Base-by-base conservation (phyloP, 371 early-diverging fungal species). In the Lichtheimia corymbifera region DNA sequence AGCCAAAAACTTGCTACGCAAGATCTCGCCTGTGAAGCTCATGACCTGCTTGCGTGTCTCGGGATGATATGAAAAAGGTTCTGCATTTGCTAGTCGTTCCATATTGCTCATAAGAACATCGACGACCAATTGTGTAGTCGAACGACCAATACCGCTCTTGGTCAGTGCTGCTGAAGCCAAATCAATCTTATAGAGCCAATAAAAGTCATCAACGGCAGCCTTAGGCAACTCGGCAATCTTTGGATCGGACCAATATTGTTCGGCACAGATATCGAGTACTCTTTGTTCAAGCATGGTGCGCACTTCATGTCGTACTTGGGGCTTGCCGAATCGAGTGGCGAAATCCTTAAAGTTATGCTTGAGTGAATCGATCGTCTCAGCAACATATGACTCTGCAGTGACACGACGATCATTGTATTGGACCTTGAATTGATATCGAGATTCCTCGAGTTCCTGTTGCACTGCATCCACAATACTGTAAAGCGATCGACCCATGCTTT, bases 341-440 rank as follows among this genome's bases (percentile, higher is more conserved):
- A 98, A 95, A 56, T 91, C 88, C 71, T 94, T 93, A 81, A 98
- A 95, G 54, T 89, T 85, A 57, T 92, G 93, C 74, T 98, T 98
- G 43, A 97, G 75, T 15, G 84, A 79, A 68, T 97, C 97, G 72
- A 97, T 90, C 2, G 93, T 85, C 53, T 98, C 97, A 6, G 97
- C 94, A 20, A 93, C 92, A 74, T 98, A 98, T 2, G 94, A 92
- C 72, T 97, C 97, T 30, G 98, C 91, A 9, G 94, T 90, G 51
- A 98, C 91, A 49, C 89, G 80, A 22, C 83, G 91, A 68, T 98
- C 98, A 61, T 97, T 97, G 84, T 97, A 98, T 61, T 95, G 93
- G 7, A 98, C 98, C 74, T 98, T 98, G 83, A 94, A 96, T 75
- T 97, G 95, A 70, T 98, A 98, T 17, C 90, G 85, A 3, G 95